A percentile compares a stretch with the other conserved stretches of the same genome.
Conservation (phyloP, 108 stramenopile genomes). For the Skeletonema marinoi region DNA sequence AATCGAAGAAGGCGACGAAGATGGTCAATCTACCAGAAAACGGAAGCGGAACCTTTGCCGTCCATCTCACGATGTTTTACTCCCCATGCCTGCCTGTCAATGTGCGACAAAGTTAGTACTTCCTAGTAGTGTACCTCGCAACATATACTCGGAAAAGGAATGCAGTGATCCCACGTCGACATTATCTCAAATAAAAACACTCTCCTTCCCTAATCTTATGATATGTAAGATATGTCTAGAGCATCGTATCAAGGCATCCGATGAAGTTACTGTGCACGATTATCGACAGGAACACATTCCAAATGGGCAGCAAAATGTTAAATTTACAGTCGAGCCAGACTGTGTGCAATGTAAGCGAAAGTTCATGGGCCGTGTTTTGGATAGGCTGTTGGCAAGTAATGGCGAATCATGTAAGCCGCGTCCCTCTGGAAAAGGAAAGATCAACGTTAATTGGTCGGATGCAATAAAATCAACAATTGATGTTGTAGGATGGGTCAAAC, state of each 20-base stretch:
- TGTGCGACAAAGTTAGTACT: slow-evolving; percentile 32
- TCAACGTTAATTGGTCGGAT: slow-evolving; percentile 25
- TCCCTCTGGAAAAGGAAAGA: slow-evolving; percentile 6
- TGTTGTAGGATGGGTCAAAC: slow-evolving; percentile 43
- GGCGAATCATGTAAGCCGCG: background rate
- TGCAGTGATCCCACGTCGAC: background rate
- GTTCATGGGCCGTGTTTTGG: slow-evolving; percentile 22
- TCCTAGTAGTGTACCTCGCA: slow-evolving; percentile 4
- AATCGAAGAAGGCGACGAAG: background rate
- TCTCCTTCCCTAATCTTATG: slow-evolving; percentile 23
- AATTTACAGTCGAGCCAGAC: slow-evolving; percentile 13
- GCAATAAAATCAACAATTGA: slow-evolving; percentile 40
- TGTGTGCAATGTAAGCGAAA: slow-evolving; percentile 38
- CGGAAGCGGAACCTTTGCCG: slow-evolving; percentile 4
- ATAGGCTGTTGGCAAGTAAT: slow-evolving; percentile 8
- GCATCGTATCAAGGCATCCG: slow-evolving; percentile 9
- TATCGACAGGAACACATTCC: slow-evolving; percentile 24
- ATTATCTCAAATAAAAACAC: slow-evolving; percentile 15
- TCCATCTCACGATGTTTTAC: slow-evolving; percentile 26
- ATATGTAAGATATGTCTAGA: slow-evolving; percentile 33
- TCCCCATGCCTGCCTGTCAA: slow-evolving; percentile 42
- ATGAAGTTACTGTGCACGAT: slow-evolving; percentile 30
- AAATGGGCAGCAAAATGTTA: slow-evolving; percentile 37
- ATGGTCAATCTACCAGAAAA: background rate
- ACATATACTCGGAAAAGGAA: background rate